Base-by-base conservation (phyloP, 768 basidiomycete species). In the Pleurotus tuber-regium region DNA sequence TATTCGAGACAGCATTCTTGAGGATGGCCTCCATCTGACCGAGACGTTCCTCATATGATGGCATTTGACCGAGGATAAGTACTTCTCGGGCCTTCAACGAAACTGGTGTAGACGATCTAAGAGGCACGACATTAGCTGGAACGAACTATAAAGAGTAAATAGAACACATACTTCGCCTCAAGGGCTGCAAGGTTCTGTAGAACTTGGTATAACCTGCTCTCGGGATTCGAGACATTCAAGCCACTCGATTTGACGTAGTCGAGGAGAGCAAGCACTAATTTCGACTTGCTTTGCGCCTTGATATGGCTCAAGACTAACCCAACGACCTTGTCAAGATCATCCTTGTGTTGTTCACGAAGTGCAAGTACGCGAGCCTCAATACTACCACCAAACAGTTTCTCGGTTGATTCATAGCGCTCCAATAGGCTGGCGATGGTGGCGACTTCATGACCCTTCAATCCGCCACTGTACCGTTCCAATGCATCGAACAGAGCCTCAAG, bases 51-150 rank as follows among this genome's bases (percentile, higher is more conserved):
- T 98, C 94, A 64, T 92, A 96, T 11, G 94, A 96, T 4, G 97
- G 97, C 82, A 99, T 89, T 66, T 96, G 92, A 41, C 91, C 92
- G 26, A 92, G 79, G 62, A 99, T 98, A 41, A 98, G 79, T 5
- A 97, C 97, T 73, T 99, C 97, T 40, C 97, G 89, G 35, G 97
- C 97, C 70, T 96, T 98, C 57, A 99, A 71, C 2, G 95, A 81
- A 29, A 98, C 95, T 50, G 86, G 77, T 25, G 84, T 90, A n/a
- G 95, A 96, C 4, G 92, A 92, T 62, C 89, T 91, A 58, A 39
- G 50, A 24, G 52, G 2, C 10, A 39, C 4, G n/a, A 35, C 39
- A 26, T 41, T 25, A 49, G 48, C 51, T 43, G 51, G 18, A 26
- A 39, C 21, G 26, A 42, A 11, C 4, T 14, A 30, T 14, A n/a